Conservation (phyloP, 768 basidiomycete species). For the Boletus pseudo-olivaceus region DNA sequence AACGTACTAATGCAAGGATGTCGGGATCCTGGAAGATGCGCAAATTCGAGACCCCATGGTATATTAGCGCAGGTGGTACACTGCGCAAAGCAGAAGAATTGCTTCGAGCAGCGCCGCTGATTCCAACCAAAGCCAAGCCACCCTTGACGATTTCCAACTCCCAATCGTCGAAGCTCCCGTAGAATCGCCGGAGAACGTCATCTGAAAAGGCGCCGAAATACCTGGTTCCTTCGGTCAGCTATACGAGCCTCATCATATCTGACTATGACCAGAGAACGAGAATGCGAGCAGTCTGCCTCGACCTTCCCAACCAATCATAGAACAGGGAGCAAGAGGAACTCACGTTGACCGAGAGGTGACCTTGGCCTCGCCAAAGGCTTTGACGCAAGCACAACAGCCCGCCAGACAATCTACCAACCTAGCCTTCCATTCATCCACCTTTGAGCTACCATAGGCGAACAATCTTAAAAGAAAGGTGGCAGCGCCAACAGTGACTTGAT, state of each 20-base stretch:
- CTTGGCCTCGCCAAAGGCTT: constrained; percentile 63
- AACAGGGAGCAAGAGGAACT: constrained; percentile 32
- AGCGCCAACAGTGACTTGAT: constrained; percentile 53
- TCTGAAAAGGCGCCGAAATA: constrained; percentile 69
- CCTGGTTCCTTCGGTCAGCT: constrained; percentile 38
- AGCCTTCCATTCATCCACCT: constrained; percentile 62
- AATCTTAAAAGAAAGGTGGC: constrained; percentile 82
- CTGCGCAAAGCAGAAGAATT: constrained; percentile 34
- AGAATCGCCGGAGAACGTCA: constrained; percentile 53
- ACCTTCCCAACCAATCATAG: background rate
- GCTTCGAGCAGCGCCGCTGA: constrained; percentile 7
- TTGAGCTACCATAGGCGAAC: constrained; percentile 66
- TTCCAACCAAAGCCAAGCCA: constrained; percentile 38
- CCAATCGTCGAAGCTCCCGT: constrained; percentile 61
- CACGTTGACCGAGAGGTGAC: constrained; percentile 65
- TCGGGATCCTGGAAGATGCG: constrained; percentile 49
- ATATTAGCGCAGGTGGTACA: constrained; percentile 49
- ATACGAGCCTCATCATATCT: background rate
- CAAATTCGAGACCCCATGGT: constrained; percentile 63
- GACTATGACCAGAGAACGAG: constrained; percentile 6
- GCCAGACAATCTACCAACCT: constrained; percentile 52
- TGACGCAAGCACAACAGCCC: constrained; percentile 69
- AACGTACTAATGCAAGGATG: constrained; percentile 37
- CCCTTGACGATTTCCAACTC: constrained; percentile 52
- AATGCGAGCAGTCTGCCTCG: constrained; percentile 7